These are phyloP conservation scores for Acer campestre DNA, from an alignment of 345 rosid genomes.

Conservation along the genomic window DNA sequence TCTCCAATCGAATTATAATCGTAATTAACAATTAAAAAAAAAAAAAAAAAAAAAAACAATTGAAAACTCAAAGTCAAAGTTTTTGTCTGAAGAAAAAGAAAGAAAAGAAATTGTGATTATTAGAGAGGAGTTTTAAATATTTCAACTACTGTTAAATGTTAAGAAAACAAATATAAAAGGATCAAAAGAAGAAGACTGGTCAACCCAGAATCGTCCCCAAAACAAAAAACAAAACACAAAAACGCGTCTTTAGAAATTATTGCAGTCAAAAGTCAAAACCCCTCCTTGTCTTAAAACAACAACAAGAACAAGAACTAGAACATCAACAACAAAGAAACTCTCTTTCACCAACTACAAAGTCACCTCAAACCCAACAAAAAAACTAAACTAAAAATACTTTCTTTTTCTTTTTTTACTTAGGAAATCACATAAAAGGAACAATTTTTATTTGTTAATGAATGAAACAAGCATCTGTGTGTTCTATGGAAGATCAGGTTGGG, in stretches of 20 bases:
- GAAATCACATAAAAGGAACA: not conserved
- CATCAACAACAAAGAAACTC: not conserved
- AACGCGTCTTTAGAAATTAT: constrained; percentile 52
- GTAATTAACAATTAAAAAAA: not conserved
- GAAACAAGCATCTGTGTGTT: constrained; percentile 16
- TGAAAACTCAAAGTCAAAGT: constrained; percentile 19
- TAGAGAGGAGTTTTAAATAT: not conserved
- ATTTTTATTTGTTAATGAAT: constrained; percentile 17
- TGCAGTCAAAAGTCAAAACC: constrained; percentile 40
- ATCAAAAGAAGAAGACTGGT: constrained; percentile 45
- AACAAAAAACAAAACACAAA: constrained; percentile 4
- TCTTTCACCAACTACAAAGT: constrained; percentile 26
- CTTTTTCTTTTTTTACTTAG: constrained; percentile 1
- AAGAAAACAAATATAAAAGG: constrained; percentile 1
- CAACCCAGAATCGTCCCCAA: constrained; percentile 44
- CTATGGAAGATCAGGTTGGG: constrained; percentile 50
- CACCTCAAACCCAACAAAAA: not conserved
- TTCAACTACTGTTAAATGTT: not conserved
- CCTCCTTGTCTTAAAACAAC: constrained; percentile 8
- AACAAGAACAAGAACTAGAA: constrained; percentile 13
- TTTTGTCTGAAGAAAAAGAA: constrained; percentile 4
- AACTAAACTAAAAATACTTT: not conserved
- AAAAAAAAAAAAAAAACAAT: too few relatives aligned
- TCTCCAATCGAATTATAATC: too few relatives aligned
- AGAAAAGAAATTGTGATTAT: not conserved